These are phyloP conservation scores for Bryoerythrophyllum caledonicum DNA, from an alignment of 225 moss, liverwort and hornwort genomes.

Conservation along the genomic window DNA sequence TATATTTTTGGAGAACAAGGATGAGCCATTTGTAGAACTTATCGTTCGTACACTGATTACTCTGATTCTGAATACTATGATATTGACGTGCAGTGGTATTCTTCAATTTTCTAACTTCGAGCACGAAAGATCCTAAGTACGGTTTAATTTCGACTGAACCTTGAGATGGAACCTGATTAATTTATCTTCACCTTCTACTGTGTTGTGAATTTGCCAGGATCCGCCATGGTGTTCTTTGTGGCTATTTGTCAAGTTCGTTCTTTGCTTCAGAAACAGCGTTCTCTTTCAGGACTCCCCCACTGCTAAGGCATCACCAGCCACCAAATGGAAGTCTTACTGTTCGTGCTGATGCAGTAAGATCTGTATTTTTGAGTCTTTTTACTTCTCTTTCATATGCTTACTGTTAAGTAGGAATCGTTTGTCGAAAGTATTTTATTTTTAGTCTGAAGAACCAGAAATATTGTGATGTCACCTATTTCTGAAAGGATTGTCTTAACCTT, in stretches of 20 bases:
- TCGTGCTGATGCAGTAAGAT: conserved; percentile 48
- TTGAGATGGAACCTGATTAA: not conserved
- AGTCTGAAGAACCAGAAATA: not conserved
- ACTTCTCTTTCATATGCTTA: not conserved
- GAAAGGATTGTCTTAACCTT: not conserved
- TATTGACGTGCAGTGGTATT: too few relatives aligned
- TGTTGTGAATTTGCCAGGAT: conserved; percentile 21
- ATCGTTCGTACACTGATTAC: too few relatives aligned
- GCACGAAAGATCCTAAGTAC: too few relatives aligned
- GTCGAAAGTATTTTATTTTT: not conserved
- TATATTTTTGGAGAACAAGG: too few relatives aligned
- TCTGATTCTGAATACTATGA: too few relatives aligned
- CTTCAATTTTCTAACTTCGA: too few relatives aligned
- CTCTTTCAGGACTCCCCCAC: conserved; percentile 29
- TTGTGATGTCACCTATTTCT: not conserved
- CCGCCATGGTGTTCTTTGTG: conserved; percentile 18
- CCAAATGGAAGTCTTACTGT: conserved; percentile 5
- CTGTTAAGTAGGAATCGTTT: too few relatives aligned
- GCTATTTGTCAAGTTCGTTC: conserved; percentile 31
- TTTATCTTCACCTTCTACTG: not conserved
- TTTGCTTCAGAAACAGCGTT: conserved; percentile 27
- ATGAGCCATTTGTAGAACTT: too few relatives aligned
- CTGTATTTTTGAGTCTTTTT: not conserved
- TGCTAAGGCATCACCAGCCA: conserved; percentile 19
- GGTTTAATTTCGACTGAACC: not conserved